Percentiles rank a stretch among this genome's conserved stretches.
Evolutionary conservation across 1,139 yeast genomes (phyloP).

Genomic region (Sugiyamaella castrensis): DNA sequence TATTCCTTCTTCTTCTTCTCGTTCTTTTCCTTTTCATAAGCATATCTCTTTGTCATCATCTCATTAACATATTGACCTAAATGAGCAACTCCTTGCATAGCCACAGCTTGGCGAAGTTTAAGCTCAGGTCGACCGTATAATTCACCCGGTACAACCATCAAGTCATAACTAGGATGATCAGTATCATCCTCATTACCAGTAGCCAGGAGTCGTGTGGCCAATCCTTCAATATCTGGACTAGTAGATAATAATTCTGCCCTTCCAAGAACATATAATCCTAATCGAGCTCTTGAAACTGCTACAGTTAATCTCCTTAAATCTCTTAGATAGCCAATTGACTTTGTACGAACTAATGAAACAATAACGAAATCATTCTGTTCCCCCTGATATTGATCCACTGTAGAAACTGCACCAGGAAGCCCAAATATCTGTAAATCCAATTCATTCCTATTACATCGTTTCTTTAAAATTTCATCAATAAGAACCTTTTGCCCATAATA

Average conservation of each 20-base stretch:
- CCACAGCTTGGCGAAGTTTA: conserved; percentile 22
- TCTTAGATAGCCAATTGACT: conserved; percentile 27
- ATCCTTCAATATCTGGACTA: conserved; percentile 20
- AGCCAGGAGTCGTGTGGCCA: conserved; percentile 18
- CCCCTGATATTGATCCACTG: conserved; percentile 34
- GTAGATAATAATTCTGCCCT: conserved; percentile 24
- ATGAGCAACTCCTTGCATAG: conserved; percentile 39
- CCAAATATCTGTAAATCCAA: conserved; percentile 31
- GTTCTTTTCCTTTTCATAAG: conserved; percentile 16
- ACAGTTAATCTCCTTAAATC: conserved; percentile 31
- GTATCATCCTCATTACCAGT: conserved; percentile 8
- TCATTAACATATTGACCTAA: conserved; percentile 40
- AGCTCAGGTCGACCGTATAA: conserved; percentile 28
- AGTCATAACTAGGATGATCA: conserved; percentile 25
- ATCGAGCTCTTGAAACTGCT: conserved; percentile 37
- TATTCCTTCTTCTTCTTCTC: too few species aligned
- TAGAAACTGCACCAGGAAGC: conserved; percentile 28
- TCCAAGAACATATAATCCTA: conserved; percentile 40
- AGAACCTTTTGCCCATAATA: conserved; percentile 41
- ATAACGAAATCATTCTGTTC: conserved; percentile 36
- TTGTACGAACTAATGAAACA: conserved; percentile 33
- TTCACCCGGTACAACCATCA: conserved; percentile 38
- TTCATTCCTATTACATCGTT: conserved; percentile 26
- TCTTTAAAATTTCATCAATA: conserved; percentile 32
- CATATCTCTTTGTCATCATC: conserved; percentile 33